phyloP scores from a whole-genome alignment of 345 rosid genomes.

The Salix brachista region DNA sequence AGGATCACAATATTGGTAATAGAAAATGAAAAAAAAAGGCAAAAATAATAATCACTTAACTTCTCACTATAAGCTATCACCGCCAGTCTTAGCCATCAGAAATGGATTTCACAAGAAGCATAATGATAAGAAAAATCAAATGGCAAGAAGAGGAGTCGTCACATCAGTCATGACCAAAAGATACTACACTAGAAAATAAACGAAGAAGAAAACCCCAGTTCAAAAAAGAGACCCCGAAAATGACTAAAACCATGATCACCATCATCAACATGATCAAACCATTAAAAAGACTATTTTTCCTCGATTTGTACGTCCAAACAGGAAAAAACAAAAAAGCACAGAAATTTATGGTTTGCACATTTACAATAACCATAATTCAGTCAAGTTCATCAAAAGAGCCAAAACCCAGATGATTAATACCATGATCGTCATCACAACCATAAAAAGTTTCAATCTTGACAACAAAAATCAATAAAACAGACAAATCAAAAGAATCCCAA shows the following conservation, averaged over 20 bases:
- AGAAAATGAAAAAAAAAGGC: not conserved
- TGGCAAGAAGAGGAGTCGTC: not conserved
- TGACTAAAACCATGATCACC: slow-evolving; percentile 7
- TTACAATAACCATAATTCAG: slow-evolving; percentile 14
- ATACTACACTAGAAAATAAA: slow-evolving; percentile 5
- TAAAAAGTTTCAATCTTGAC: slow-evolving; percentile 19
- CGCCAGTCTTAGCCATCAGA: not conserved
- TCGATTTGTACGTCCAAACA: slow-evolving; percentile 16
- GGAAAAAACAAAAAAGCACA: not conserved
- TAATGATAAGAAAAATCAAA: not conserved
- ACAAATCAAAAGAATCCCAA: slow-evolving; percentile 19
- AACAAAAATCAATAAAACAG: slow-evolving; percentile 13
- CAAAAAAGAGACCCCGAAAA: slow-evolving; percentile 1
- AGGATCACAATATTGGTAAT: not conserved
- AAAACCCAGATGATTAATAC: slow-evolving; percentile 18
- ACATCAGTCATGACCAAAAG: not conserved
- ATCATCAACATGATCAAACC: slow-evolving; percentile 13
- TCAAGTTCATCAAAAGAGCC: not conserved
- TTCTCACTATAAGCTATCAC: not conserved
- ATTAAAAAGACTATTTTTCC: slow-evolving; percentile 12
- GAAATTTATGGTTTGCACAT: slow-evolving; percentile 7
- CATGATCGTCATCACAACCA: slow-evolving; percentile 15
- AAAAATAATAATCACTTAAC: not conserved
- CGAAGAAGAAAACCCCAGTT: slow-evolving; percentile 7
- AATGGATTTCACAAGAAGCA: not conserved